These are phyloP conservation scores for Mucuna pruriens DNA, from an alignment of 306 rosid genomes.

Conservation along the genomic window DNA sequence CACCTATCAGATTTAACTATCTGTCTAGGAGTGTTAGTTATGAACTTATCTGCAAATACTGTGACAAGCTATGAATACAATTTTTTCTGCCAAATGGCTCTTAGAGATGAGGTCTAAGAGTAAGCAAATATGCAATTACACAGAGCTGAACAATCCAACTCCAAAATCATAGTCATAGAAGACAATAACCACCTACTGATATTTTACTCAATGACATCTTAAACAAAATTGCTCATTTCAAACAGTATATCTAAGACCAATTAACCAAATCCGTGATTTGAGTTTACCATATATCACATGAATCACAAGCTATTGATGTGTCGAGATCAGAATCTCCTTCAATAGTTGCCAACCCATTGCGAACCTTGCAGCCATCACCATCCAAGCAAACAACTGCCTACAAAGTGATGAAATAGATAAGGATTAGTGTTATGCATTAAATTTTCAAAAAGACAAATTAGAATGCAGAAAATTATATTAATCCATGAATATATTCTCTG, in stretches of 20 bases:
- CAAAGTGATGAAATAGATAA: conserved; percentile 52
- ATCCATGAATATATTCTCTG: conserved; percentile 14
- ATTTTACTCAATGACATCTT: conserved; percentile 20
- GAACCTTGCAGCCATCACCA: conserved; percentile 89
- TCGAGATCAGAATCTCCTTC: conserved; percentile 81
- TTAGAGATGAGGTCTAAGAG: neutral
- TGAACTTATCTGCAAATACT: conserved; percentile 15
- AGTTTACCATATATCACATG: conserved; percentile 85
- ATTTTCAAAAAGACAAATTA: conserved; percentile 28
- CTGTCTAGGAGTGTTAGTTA: conserved; percentile 24
- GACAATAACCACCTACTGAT: neutral
- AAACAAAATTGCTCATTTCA: neutral
- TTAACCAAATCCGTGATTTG: conserved; percentile 25
- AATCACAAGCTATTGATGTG: conserved; percentile 98
- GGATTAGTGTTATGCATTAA: conserved; percentile 39
- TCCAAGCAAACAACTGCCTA: conserved; percentile 99
- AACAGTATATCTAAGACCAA: conserved; percentile 15
- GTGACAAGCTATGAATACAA: conserved; percentile 18
- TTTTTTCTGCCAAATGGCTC: neutral
- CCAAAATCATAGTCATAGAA: conserved; percentile 5
- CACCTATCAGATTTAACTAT: conserved; percentile 34
- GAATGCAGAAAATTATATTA: conserved; percentile 6
- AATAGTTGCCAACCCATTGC: conserved; percentile 58
- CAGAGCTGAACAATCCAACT: neutral
- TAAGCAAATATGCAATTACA: conserved; percentile 23